Evolutionary conservation across 768 basidiomycete genomes (phyloP).

Genomic region (Hypholoma sublateritium): DNA sequence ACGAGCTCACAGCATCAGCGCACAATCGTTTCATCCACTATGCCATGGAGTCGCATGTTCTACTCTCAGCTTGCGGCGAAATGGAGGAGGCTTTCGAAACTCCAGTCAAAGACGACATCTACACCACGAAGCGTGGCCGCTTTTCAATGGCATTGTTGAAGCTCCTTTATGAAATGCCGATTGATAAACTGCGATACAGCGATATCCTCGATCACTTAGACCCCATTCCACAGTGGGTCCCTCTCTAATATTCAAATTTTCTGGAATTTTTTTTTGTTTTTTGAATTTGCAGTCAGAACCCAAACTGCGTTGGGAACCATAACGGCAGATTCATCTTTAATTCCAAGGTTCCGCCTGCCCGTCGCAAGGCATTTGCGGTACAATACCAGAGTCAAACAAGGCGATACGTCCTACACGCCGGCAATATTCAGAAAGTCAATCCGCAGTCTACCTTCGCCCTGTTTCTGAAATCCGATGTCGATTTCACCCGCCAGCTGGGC

Average conservation of each 20-base stretch:
- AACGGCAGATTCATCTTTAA: background rate
- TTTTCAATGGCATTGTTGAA: slow-evolving; percentile 13
- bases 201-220: slow-evolving; percentile 4
- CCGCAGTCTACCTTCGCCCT: background rate
- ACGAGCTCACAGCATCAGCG: background rate
- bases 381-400: background rate
- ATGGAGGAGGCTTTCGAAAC: slow-evolving; percentile 2
- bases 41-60: slow-evolving; percentile 9
- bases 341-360: background rate
- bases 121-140: background rate
- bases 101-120: background rate
- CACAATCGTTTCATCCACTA: background rate
- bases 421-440: background rate
- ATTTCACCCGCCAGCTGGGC: background rate
- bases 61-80: slow-evolving; percentile 8
- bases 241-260: background rate
- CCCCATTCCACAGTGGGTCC: background rate
- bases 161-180: background rate
- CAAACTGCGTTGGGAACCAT: slow-evolving; percentile 10
- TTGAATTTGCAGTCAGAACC: slow-evolving; percentile 4
- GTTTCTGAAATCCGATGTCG: background rate
- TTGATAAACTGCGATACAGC: slow-evolving; percentile 5
- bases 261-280: background rate
- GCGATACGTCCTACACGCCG: background rate
- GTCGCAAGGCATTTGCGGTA: background rate